Evolutionary conservation across 257 asterid genomes (phyloP).

Genomic region (Fraxinus americana): DNA sequence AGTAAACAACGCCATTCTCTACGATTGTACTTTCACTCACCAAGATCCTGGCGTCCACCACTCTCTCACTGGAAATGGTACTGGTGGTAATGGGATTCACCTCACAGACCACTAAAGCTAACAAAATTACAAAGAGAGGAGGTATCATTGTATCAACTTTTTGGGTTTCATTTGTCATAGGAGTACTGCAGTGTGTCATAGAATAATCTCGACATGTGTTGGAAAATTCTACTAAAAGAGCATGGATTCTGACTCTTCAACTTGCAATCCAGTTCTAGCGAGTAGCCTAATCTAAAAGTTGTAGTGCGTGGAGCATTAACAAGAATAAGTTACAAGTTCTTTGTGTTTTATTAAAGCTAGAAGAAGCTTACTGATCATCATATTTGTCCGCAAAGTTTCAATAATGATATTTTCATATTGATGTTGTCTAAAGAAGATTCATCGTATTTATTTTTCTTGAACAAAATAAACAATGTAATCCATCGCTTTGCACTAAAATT

Average conservation of each 20-base stretch:
- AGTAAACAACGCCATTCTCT: constrained; percentile 66
- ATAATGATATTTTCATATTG: neutral
- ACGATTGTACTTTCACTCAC: constrained; percentile 31
- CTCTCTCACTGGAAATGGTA: constrained; percentile 34
- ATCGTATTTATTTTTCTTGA: too few species aligned
- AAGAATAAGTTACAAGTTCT: neutral
- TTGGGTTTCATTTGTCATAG: constrained; percentile 17
- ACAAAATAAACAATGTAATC: too few species aligned
- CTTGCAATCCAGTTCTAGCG: too few species aligned
- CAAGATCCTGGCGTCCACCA: constrained; percentile 76
- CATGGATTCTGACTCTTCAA: constrained; percentile 33
- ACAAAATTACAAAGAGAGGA: neutral
- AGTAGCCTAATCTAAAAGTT: neutral
- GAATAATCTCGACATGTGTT: neutral
- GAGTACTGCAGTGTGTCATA: neutral
- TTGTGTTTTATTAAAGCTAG: neutral
- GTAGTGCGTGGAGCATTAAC: neutral
- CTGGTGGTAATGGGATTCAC: neutral
- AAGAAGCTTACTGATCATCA: neutral
- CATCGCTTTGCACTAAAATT: too few species aligned
- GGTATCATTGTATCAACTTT: neutral
- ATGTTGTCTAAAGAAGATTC: too few species aligned
- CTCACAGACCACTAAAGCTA: neutral
- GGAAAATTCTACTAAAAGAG: constrained; percentile 12
- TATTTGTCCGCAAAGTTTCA: neutral